These are phyloP conservation scores for Annulohypoxylon truncatum DNA, from an alignment of 2,329 filamentous ascomycete genomes.

Conservation along the genomic window DNA sequence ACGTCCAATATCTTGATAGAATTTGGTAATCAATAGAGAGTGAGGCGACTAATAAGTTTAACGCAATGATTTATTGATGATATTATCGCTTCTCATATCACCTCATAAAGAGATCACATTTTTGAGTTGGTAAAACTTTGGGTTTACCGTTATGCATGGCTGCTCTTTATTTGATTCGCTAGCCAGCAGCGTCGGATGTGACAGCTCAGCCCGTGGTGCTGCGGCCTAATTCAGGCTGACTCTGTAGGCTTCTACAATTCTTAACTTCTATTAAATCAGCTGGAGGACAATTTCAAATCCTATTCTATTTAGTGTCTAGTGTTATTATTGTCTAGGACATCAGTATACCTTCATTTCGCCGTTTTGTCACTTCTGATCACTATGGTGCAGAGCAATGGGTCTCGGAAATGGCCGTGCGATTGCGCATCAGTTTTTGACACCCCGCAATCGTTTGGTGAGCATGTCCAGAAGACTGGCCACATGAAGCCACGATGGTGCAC, in stretches of 20 bases:
- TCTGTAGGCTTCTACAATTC: conserved; percentile 17
- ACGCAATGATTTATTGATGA: background rate
- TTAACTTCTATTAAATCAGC: conserved; percentile 3
- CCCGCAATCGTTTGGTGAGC: background rate
- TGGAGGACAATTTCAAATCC: background rate
- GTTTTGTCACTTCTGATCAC: background rate
- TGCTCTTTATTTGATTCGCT: background rate
- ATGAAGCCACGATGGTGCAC: conserved; percentile 28
- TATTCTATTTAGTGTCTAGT: background rate
- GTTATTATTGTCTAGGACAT: background rate
- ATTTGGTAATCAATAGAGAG: background rate
- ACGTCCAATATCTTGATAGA: background rate
- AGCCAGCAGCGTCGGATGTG: conserved; percentile 1
- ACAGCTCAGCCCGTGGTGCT: conserved; percentile 14
- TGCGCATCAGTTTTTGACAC: conserved; percentile 23
- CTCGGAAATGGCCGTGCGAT: conserved; percentile 20
- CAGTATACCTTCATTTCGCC: background rate
- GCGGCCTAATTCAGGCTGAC: conserved; percentile 17
- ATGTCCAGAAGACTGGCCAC: conserved; percentile 33
- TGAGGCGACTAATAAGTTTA: background rate
- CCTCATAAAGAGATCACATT: background rate
- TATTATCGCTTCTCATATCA: background rate
- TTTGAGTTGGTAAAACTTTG: background rate
- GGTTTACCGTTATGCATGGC: background rate
- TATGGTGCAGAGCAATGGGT: conserved; percentile 18